Evolutionary conservation across 768 basidiomycete species (phyloP).

Genomic region (Hypholoma fasciculare): DNA sequence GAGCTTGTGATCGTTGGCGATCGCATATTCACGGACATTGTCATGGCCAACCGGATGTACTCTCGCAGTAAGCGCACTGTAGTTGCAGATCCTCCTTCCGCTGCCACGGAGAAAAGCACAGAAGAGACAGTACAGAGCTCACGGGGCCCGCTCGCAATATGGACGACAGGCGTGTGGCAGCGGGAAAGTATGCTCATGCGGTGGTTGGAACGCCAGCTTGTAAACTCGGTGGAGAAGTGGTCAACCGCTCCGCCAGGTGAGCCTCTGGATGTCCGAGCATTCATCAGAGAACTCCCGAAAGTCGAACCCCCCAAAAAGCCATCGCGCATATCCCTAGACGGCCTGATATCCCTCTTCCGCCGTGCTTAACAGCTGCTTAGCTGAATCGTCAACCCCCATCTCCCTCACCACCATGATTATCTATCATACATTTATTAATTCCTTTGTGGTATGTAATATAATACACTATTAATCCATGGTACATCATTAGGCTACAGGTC

Average conservation of each 20-base stretch:
- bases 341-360: background rate
- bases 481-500: background rate
- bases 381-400: background rate
- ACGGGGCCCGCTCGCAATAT: conserved; percentile 61
- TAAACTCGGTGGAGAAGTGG: conserved; percentile 47
- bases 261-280: conserved; percentile 22
- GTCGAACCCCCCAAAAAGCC: conserved; percentile 3
- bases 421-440: conserved; percentile 2
- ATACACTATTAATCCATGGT: background rate
- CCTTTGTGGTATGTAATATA: background rate
- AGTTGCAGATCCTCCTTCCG: conserved; percentile 1
- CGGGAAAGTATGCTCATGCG: conserved; percentile 63
- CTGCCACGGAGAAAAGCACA: conserved; percentile 25
- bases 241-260: conserved; percentile 24
- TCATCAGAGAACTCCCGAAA: conserved; percentile 28
- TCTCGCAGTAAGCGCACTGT: conserved; percentile 12
- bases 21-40: conserved; percentile 87
- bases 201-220: conserved; percentile 53
- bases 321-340: background rate
- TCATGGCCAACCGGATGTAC: conserved; percentile 79
- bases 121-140: conserved; percentile 24
- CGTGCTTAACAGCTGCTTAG: background rate
- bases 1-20: conserved; percentile 88
- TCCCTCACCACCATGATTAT: background rate
- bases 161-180: conserved; percentile 73